Conservation (phyloP, 257 asterid species). For the Capsicum pubescens region DNA sequence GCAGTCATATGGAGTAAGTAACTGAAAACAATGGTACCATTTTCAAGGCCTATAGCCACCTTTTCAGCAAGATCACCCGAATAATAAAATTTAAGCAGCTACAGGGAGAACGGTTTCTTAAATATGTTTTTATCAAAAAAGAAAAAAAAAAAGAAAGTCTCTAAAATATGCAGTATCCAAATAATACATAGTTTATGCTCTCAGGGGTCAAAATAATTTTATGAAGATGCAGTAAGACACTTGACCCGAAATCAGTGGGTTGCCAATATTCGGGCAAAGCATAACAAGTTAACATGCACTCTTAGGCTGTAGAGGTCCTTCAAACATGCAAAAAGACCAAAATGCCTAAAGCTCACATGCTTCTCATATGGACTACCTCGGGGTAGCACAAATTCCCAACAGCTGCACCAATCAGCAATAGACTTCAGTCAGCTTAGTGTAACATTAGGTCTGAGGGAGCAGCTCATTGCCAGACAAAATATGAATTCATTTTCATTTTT, state of each 20-base stretch:
- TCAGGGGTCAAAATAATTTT: neutral
- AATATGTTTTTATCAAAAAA: neutral
- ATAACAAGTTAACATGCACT: neutral
- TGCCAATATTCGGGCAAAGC: neutral
- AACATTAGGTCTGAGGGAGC: neutral
- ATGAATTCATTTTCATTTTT: neutral
- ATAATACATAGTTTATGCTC: neutral
- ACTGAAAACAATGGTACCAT: neutral
- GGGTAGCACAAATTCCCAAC: neutral
- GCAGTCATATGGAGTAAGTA: neutral
- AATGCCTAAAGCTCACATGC: neutral
- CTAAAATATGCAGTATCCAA: neutral
- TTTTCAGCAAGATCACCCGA: neutral
- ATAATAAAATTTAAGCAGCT: neutral
- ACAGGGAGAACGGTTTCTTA: neutral
- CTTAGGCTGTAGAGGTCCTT: neutral
- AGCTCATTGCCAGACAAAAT: neutral
- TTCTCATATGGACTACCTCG: neutral
- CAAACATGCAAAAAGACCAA: neutral
- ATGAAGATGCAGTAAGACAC: conserved; percentile 11
- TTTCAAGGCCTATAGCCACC: conserved; percentile 17
- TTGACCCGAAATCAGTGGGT: neutral
- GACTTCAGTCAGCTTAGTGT: neutral
- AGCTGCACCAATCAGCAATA: conserved; percentile 18
- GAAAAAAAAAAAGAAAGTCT: neutral